These are phyloP conservation scores for Fusarium continuum DNA, from an alignment of 2,329 filamentous ascomycete species.

Conservation along the genomic window DNA sequence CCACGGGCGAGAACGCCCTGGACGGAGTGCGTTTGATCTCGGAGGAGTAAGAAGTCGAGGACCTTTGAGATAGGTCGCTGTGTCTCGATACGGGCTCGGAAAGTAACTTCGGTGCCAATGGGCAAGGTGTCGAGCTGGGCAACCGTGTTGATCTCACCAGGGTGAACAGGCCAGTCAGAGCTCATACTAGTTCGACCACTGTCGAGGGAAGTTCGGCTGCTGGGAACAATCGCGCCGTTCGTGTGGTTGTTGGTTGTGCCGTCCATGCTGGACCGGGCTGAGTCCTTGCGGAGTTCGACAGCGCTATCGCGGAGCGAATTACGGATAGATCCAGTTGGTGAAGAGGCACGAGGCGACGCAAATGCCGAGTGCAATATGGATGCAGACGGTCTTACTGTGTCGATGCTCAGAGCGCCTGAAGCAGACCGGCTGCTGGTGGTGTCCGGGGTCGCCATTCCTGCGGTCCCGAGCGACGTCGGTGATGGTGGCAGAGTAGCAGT, in stretches of 20 bases:
- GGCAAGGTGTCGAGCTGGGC: conserved; percentile 50
- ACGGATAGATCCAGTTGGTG: conserved; percentile 6
- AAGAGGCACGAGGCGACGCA: conserved; percentile 17
- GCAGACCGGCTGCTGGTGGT: conserved; percentile 15
- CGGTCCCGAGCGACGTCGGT: conserved; percentile 5
- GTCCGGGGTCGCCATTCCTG: conserved; percentile 26
- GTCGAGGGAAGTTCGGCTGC: conserved; percentile 47
- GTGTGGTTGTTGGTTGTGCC: conserved; percentile 16
- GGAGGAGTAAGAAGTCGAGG: conserved; percentile 85
- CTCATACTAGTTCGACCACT: conserved; percentile 50
- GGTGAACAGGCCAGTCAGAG: conserved; percentile 52
- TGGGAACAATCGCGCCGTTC: conserved; percentile 22
- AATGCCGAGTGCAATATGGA: conserved; percentile 14
- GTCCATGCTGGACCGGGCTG: conserved; percentile 46
- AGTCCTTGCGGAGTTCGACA: conserved; percentile 44
- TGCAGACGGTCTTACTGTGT: conserved; percentile 23
- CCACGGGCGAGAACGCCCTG: conserved; percentile 76
- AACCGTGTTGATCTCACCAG: conserved; percentile 53
- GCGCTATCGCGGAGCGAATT: conserved; percentile 47
- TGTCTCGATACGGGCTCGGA: conserved; percentile 61
- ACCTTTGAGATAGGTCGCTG: conserved; percentile 83
- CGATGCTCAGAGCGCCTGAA: conserved; percentile 7
- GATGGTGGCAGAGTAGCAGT: conserved; percentile 33
- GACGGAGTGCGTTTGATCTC: conserved; percentile 83
- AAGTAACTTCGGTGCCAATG: conserved; percentile 53